A percentile compares a stretch with the other conserved stretches of the same genome.
Evolutionary conservation across 2,329 filamentous ascomycete genomes (phyloP).

Genomic region (Pestalotiopsis sp.): DNA sequence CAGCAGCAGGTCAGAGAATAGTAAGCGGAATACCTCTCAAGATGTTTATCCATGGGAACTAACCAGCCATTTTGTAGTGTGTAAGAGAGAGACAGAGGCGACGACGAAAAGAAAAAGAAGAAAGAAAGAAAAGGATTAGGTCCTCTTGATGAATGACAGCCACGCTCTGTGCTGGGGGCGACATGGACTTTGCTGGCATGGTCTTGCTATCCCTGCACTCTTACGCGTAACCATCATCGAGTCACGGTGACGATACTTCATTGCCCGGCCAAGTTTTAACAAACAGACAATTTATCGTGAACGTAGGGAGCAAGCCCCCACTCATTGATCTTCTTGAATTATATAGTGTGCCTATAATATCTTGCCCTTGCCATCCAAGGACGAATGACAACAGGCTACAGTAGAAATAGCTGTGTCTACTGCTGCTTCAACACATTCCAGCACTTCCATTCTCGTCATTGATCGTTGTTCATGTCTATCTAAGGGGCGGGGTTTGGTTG

Average conservation of each 20-base stretch:
- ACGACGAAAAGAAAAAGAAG: background rate
- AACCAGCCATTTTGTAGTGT: too few species aligned
- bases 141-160: too few species aligned
- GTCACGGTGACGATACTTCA: too few species aligned
- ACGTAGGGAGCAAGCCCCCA: background rate
- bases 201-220: too few species aligned
- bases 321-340: conserved; percentile 16
- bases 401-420: background rate
- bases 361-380: conserved; percentile 14
- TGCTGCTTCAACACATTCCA: background rate
- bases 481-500: background rate
- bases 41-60: background rate
- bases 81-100: background rate
- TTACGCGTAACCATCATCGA: too few species aligned
- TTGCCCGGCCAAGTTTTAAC: too few species aligned
- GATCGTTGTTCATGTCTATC: conserved; percentile 7
- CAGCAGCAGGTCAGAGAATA: conserved; percentile 14
- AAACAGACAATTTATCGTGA: background rate
- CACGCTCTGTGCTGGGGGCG: too few species aligned
- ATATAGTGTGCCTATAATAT: conserved; percentile 27
- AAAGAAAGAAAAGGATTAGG: too few species aligned
- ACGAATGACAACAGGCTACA: conserved; percentile 10
- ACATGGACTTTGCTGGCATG: too few species aligned
- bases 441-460: background rate
- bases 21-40: background rate